Evolutionary conservation across 2,329 filamentous ascomycete genomes (phyloP).

Genomic region (Aurifilum marmelostoma): DNA sequence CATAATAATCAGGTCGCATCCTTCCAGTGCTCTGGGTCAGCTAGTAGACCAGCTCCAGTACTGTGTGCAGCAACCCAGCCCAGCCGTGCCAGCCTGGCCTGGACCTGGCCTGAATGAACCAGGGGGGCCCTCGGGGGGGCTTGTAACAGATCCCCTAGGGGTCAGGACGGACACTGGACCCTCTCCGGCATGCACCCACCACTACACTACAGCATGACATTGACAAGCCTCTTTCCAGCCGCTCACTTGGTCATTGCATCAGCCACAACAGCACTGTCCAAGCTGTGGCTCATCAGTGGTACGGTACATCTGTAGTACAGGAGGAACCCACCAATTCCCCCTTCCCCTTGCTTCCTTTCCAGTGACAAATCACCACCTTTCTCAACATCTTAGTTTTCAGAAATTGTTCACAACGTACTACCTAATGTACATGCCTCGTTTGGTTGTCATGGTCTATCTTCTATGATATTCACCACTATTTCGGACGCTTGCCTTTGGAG

Average conservation of each 20-base stretch:
- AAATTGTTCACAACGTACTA: too few species aligned
- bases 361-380: background rate
- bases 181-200: background rate
- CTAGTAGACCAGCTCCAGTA: background rate
- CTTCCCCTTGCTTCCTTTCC: background rate
- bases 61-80: background rate
- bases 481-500: too few species aligned
- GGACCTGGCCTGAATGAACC: background rate
- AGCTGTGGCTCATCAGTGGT: background rate
- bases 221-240: too few species aligned
- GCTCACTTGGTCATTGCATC: too few species aligned
- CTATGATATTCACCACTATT: too few species aligned
- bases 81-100: slow-evolving; percentile 10
- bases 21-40: background rate
- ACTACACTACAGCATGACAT: too few species aligned
- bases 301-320: background rate
- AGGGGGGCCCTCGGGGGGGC: background rate
- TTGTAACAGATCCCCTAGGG: background rate
- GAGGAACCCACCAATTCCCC: background rate
- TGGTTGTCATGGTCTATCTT: too few species aligned
- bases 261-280: background rate
- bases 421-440: too few species aligned
- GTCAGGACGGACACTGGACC: background rate
- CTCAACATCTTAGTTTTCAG: too few species aligned
- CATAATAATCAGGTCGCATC: background rate